Base-by-base conservation (phyloP, 1,284 basidiomycete species). In the Trichosporon faecale region DNA sequence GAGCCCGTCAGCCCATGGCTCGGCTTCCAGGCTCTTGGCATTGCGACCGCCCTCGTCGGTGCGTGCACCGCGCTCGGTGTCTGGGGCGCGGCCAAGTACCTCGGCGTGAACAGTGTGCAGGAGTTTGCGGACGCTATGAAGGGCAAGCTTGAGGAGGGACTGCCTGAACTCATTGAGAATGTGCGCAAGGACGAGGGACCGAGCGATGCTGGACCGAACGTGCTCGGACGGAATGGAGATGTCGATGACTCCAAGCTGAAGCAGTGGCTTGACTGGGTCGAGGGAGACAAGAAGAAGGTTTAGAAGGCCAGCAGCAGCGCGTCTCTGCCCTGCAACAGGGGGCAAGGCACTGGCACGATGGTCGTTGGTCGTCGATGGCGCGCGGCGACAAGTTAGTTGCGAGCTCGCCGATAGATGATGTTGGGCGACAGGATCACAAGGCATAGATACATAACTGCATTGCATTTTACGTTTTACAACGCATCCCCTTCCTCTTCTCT, bases 31-130 rank as follows among this genome's bases (percentile, higher is more conserved):
- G 81, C 81, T 16, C 75, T 82, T 6, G 78, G 73, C 1, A 77
- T 80, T 60, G 81, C 81, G 9, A 81, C 81, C 31, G 78, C 74
- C 8, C 64, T 81, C 16, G 81, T 82, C 0, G 74, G 76, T 40
- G 74, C 76, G 0, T 76, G 70, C 52, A 76, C 81, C 1, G 79
- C 76, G 1, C 64, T 80, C 14, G 80, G 80, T 0, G 72, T 75
- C 9, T 79, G 73, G 66, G 74, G 74, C 4, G 76, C 78, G 0
- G 76, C 78, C 6, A 78, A 77, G 61, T 64, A 75, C 11, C 65
- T 82, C 31, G 81, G 79, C n/a, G 80, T 81, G 2, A 66, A 70
- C 25, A 75, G 75, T 68, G 80, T 81, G 76, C 69, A 73, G 27
- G 78, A 78, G 60, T 79, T 82, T 66, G 68, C 75, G 4, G 29